phyloP scores from a whole-genome alignment of 352 stramenopile species.

The Phytopythium montanum region DNA sequence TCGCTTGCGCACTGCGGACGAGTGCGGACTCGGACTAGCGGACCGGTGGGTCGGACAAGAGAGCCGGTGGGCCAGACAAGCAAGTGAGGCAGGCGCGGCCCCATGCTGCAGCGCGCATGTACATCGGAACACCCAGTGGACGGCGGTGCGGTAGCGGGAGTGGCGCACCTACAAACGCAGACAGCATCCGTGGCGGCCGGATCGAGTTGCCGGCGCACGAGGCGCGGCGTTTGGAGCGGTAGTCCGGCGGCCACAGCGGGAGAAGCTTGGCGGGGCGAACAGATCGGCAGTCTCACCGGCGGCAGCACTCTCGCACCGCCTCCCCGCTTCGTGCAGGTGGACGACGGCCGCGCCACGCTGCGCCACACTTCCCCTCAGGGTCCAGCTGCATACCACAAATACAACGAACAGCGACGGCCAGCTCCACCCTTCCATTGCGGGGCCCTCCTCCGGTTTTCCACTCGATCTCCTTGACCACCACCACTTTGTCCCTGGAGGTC shows the following conservation, averaged over 20 bases:
- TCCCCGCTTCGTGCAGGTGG: slow-evolving; percentile 62
- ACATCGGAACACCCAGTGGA: not conserved
- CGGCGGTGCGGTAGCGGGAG: slow-evolving; percentile 7
- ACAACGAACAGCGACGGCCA: too few species aligned
- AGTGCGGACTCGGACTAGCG: too few species aligned
- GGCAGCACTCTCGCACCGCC: slow-evolving; percentile 28
- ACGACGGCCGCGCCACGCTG: slow-evolving; percentile 84
- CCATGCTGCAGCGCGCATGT: slow-evolving; percentile 20
- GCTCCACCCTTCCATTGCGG: too few species aligned
- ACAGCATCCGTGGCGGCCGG: slow-evolving; percentile 29
- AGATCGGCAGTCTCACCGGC: not conserved
- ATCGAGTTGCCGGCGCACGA: slow-evolving; percentile 78
- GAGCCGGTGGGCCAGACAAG: too few species aligned
- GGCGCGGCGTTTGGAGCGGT: slow-evolving; percentile 60
- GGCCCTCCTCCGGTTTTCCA: too few species aligned
- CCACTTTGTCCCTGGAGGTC: too few species aligned
- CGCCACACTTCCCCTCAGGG: too few species aligned
- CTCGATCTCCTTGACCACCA: too few species aligned
- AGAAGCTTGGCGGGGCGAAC: slow-evolving; percentile 27
- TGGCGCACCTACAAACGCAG: slow-evolving; percentile 22
- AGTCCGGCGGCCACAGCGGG: slow-evolving; percentile 61
- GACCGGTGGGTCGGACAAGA: too few species aligned
- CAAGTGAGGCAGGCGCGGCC: too few species aligned
- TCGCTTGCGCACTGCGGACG: too few species aligned
- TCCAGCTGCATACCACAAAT: too few species aligned